Base-by-base conservation (phyloP, 164 flowering plant genomes). In the Liquidambar formosana region DNA sequence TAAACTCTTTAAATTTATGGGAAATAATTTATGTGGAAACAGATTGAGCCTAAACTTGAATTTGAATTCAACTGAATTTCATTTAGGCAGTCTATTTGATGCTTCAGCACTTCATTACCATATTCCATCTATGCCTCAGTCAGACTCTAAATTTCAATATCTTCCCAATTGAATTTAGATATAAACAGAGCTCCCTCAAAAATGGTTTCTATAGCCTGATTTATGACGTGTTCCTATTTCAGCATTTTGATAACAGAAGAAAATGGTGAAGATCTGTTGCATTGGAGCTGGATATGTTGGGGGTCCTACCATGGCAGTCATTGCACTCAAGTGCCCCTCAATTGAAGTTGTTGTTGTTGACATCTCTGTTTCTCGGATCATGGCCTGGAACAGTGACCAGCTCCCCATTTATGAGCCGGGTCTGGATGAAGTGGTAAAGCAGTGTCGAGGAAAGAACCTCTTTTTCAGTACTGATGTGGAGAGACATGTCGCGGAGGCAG, bases 281-380 rank as follows among this genome's bases (percentile, higher is more conserved):
- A 82, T 86, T 69, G 90, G 90, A 69, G 90, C 90, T 66, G 88
- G 90, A 10, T 86, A 84, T 78, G 88, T 86, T 5, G 90, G 88
- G 5, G 90, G 90, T 8, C 88, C 90, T 8, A 86, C 90, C 5
- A 86, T 86, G 88, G 88, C 88, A 11, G 82, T 85, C 0, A 81
- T 85, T n/a, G 86, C 86, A 11, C 74, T 79, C 54, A 85, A 85
- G 65, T 81, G 86, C 76, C 84, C 89, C 13, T 46, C 66, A 23
- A 74, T 85, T 51, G 82, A 81, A 65, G 89, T 85, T 10, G 84
- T 66, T 11, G 89, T 85, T 23, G 89, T 83, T 22, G 89, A 85
- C 52, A 83, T 85, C 57, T 81, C 86, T 5, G 79, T 73, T 19
- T 3, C 85, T 5, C 64, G 84, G 38, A 85, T 85, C 73, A 45